phyloP scores from a whole-genome alignment of 2,329 filamentous ascomycete genomes.

The Ilyonectria robusta region DNA sequence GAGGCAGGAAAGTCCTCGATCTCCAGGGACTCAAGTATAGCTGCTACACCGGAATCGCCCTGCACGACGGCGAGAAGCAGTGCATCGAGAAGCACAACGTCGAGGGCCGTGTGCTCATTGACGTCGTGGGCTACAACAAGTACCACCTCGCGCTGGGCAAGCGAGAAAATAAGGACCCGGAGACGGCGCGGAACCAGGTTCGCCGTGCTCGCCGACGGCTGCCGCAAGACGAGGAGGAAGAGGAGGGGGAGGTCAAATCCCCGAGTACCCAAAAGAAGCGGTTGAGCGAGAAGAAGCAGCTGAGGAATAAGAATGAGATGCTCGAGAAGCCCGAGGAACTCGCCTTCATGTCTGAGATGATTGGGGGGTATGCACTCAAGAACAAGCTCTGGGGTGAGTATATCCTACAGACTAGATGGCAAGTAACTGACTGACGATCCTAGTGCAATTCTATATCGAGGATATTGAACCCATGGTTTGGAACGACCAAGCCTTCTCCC shows the following conservation, averaged over 20 bases:
- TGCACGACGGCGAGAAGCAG: slow-evolving; percentile 41
- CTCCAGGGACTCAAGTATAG: slow-evolving; percentile 59
- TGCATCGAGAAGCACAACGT: slow-evolving; percentile 54
- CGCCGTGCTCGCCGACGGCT: slow-evolving; percentile 11
- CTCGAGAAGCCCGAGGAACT: slow-evolving; percentile 55
- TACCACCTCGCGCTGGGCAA: slow-evolving; percentile 55
- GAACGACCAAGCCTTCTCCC: slow-evolving; percentile 62
- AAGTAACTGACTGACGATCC: slow-evolving; percentile 18
- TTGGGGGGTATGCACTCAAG: slow-evolving; percentile 62
- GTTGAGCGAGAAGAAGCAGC: slow-evolving; percentile 52
- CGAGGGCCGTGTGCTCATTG: slow-evolving; percentile 57
- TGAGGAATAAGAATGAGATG: slow-evolving; percentile 58
- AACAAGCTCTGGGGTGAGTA: slow-evolving; percentile 61
- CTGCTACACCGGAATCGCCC: slow-evolving; percentile 59
- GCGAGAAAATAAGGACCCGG: slow-evolving; percentile 53
- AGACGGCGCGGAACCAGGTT: slow-evolving; percentile 43
- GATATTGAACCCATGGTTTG: slow-evolving; percentile 59
- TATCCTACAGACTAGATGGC: background rate
- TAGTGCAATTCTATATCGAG: slow-evolving; percentile 56
- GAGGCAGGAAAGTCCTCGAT: slow-evolving; percentile 58
- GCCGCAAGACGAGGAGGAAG: slow-evolving; percentile 1
- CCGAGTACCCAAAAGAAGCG: slow-evolving; percentile 41
- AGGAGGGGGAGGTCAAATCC: slow-evolving; percentile 15
- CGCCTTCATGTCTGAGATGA: slow-evolving; percentile 57
- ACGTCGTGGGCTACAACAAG: slow-evolving; percentile 60